Evolutionary conservation across 108 stramenopile genomes (phyloP), one percentile per base, ranked within the genome.

Genomic region (Pseudonitzschia pungens): DNA sequence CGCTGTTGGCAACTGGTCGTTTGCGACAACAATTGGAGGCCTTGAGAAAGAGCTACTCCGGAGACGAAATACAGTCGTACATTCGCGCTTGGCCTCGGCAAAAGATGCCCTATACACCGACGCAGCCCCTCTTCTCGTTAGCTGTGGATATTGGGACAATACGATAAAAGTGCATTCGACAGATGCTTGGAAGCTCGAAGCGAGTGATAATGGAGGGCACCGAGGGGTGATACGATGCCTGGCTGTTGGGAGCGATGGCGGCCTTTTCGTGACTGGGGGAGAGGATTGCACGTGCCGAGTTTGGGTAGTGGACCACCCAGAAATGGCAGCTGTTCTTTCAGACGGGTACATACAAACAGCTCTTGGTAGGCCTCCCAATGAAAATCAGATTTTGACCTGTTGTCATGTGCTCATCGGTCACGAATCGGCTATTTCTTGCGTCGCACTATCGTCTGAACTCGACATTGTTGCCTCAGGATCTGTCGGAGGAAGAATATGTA

Each of bases 71-170:
- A 66, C 76, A 5, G 53, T 78, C 6, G 45, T 70, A 28, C 62
- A 57, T 22, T 70, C 66, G 21, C 64, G 77, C 1, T 24, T 76
- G 36, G 70, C 71, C 10, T 65, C 77, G 28, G 71, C 75, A 11
- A 81, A 77, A 33, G 75, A 81, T 44, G 74, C 74, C 36, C 41
- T 83, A n/a, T 64, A 85, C 33, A 72, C 81, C 27, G 92, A 91
- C 24, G 67, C 84, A 12, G 76, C 89, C 0, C 67, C 69, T 28
- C 71, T 86, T 40, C 59, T 93, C 43, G 55, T 91, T 57, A 89
- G 87, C 73, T 89, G 85, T 73, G 89, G 88, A 14, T 92, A 90
- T 67, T 88, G 84, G 75, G 91, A 94, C 69, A 70, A 92, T 48
- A 68, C 81, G 40, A 58, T 94, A 26, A 90, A 86, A 69, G 77